Conservation (phyloP, 2,329 filamentous ascomycete genomes). For the Ilyonectria mors-panacis region DNA sequence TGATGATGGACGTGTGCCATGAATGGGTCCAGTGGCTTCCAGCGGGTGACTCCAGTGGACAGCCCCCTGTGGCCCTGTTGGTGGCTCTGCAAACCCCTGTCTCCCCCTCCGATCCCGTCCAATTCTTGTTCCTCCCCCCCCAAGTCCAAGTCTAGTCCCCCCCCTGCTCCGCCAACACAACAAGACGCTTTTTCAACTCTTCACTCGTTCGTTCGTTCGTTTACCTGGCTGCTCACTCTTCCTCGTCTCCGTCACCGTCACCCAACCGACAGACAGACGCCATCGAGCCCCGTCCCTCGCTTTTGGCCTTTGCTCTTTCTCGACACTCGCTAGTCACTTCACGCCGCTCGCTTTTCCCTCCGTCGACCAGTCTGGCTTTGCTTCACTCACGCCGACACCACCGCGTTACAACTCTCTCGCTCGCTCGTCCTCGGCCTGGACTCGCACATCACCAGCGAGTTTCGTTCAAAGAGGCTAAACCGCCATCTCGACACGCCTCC, state of each 20-base stretch:
- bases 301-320: slow-evolving; percentile 37
- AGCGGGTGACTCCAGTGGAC: slow-evolving; percentile 20
- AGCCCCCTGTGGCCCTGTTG: slow-evolving; percentile 6
- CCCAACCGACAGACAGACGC: slow-evolving; percentile 24
- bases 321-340: slow-evolving; percentile 34
- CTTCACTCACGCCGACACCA: background rate
- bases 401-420: background rate
- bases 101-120: slow-evolving; percentile 17
- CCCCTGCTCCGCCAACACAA: slow-evolving; percentile 30
- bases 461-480: slow-evolving; percentile 1
- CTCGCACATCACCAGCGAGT: slow-evolving; percentile 9
- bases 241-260: slow-evolving; percentile 12
- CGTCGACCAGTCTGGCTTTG: slow-evolving; percentile 21
- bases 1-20: slow-evolving; percentile 20
- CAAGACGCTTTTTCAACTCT: slow-evolving; percentile 20
- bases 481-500: slow-evolving; percentile 23
- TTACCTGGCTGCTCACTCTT: slow-evolving; percentile 10
- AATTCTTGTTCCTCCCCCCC: slow-evolving; percentile 7
- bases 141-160: background rate
- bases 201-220: slow-evolving; percentile 21
- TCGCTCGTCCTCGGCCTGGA: slow-evolving; percentile 18
- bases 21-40: slow-evolving; percentile 18
- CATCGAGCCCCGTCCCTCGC: slow-evolving; percentile 32
- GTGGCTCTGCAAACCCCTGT: slow-evolving; percentile 20
- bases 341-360: slow-evolving; percentile 16